phyloP scores from a whole-genome alignment of 495 filamentous ascomycete species.

The Aspergillus hancockii region DNA sequence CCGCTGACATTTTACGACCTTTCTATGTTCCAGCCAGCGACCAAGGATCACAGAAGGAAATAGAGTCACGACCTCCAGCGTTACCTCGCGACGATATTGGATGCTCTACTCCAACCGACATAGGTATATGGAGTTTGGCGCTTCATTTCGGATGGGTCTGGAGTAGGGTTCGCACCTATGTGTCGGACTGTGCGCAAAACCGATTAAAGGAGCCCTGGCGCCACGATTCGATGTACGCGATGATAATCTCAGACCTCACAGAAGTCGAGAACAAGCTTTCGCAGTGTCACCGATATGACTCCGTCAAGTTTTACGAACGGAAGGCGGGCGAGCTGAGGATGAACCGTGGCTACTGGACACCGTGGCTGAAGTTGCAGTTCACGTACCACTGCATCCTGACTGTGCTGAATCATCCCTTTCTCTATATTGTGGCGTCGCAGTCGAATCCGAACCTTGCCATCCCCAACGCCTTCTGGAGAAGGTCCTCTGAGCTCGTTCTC shows the following conservation, averaged over 20 bases:
- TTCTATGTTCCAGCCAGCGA: constrained; percentile 29
- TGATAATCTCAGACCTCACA: constrained; percentile 44
- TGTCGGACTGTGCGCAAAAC: constrained; percentile 43
- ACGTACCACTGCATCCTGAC: constrained; percentile 48
- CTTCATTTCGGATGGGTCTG: constrained; percentile 49
- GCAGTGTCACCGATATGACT: constrained; percentile 48
- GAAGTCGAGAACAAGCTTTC: constrained; percentile 48
- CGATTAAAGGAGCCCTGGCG: constrained; percentile 48
- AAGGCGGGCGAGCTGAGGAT: constrained; percentile 35
- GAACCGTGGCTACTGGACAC: constrained; percentile 43
- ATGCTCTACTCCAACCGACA: constrained; percentile 29
- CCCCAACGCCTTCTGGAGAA: constrained; percentile 48
- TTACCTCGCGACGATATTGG: constrained; percentile 40
- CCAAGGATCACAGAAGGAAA: constrained; percentile 12
- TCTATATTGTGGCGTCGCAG: constrained; percentile 49
- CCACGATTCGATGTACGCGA: constrained; percentile 47
- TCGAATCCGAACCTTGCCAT: constrained; percentile 48
- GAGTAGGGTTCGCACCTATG: constrained; percentile 42
- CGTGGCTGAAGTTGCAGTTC: constrained; percentile 49
- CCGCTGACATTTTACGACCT: constrained; percentile 34
- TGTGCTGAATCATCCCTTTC: constrained; percentile 48
- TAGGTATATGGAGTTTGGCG: constrained; percentile 45
- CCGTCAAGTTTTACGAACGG: constrained; percentile 48
- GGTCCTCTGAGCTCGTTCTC: constrained; percentile 46
- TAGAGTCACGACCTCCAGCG: constrained; percentile 31